Conservation (phyloP, 345 rosid species). For the Corymbia maculata region DNA sequence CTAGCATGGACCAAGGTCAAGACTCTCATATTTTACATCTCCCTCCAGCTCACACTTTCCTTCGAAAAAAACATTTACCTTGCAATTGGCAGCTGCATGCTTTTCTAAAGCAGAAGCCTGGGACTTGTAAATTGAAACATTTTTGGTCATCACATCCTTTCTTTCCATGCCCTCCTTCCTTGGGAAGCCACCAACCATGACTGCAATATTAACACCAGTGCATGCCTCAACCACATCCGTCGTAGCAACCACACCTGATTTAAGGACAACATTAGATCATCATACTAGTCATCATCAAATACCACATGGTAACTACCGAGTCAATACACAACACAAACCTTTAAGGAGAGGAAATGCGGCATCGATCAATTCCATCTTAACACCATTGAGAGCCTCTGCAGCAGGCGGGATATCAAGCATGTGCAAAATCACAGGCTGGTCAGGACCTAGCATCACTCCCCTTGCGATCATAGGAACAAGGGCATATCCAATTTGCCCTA, state of each 20-base stretch:
- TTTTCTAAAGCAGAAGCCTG: constrained; percentile 95
- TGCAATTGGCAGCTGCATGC: constrained; percentile 93
- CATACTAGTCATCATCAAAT: not conserved
- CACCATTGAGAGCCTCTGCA: constrained; percentile 96
- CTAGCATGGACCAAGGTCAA: not conserved
- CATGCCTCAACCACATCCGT: constrained; percentile 95
- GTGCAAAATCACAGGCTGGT: constrained; percentile 98
- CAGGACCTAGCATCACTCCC: constrained; percentile 93
- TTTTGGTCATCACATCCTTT: constrained; percentile 96
- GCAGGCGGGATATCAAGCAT: constrained; percentile 99
- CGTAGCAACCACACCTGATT: constrained; percentile 93
- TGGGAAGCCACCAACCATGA: constrained; percentile 99
- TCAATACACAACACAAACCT: constrained; percentile 22
- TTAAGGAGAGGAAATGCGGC: constrained; percentile 98
- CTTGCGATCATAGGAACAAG: constrained; percentile 99
- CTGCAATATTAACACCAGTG: constrained; percentile 81
- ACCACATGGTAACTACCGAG: not conserved
- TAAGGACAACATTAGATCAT: not conserved
- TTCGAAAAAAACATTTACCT: constrained; percentile 30
- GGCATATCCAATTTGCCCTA: constrained; percentile 99
- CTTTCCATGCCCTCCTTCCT: constrained; percentile 99
- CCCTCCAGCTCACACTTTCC: not conserved
- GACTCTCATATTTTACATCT: not conserved
- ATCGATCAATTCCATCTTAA: constrained; percentile 95
- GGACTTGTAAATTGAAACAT: constrained; percentile 92